Evolutionary conservation across 768 basidiomycete species (phyloP).

Genomic region (Hypsizygus marmoreus): DNA sequence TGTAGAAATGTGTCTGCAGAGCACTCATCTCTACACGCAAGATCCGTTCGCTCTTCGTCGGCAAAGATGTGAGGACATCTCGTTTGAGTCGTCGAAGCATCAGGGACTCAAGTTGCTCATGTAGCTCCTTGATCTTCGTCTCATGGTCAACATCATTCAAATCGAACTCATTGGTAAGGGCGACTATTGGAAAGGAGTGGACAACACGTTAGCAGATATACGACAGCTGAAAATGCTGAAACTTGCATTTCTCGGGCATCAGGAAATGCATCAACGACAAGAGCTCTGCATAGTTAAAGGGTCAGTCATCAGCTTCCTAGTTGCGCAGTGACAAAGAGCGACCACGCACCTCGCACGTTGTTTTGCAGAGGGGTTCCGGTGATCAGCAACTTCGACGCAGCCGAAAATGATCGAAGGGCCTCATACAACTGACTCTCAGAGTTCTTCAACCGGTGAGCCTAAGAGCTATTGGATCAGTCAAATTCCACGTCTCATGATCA

Average conservation of each 20-base stretch:
- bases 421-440: conserved; percentile 97
- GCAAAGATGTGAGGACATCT: conserved; percentile 93
- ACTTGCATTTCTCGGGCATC: conserved; percentile 95
- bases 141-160: conserved; percentile 92
- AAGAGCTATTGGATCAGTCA: conserved; percentile 18
- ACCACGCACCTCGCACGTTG: conserved; percentile 87
- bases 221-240: neutral
- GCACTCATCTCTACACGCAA: conserved; percentile 96
- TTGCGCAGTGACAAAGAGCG: conserved; percentile 8
- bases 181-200: conserved; percentile 57
- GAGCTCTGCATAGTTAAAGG: conserved; percentile 59
- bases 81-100: conserved; percentile 96
- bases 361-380: conserved; percentile 99
- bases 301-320: conserved; percentile 8
- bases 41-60: conserved; percentile 98
- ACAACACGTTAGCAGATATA: conserved; percentile 7
- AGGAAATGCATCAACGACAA: conserved; percentile 98
- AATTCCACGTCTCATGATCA: conserved; percentile 6
- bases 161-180: conserved; percentile 94
- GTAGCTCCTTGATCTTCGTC: conserved; percentile 92
- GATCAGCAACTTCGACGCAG: conserved; percentile 92
- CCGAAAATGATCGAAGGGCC: conserved; percentile 84
- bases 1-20: conserved; percentile 97
- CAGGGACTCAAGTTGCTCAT: conserved; percentile 87
- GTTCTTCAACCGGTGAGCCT: conserved; percentile 98